Evolutionary conservation across 306 rosid genomes (phyloP).

Genomic region (Cicer chorassanicum): DNA sequence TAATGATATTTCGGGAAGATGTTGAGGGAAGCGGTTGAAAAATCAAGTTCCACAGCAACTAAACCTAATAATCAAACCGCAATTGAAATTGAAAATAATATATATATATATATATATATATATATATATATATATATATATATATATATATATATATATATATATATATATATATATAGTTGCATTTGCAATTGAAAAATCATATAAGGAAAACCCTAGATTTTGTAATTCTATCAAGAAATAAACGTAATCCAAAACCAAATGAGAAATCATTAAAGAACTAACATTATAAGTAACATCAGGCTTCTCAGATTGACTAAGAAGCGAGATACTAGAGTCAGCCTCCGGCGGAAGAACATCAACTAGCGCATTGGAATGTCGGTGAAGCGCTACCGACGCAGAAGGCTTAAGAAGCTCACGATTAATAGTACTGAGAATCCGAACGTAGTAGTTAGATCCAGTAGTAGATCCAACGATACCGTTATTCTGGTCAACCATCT

Average conservation of each 20-base stretch:
- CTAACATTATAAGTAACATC: slow-evolving; percentile 91
- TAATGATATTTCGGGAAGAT: slow-evolving; percentile 52
- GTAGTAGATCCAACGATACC: slow-evolving; percentile 99
- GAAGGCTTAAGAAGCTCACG: slow-evolving; percentile 94
- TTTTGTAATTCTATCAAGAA: neutral
- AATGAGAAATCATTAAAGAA: neutral
- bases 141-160: no score
- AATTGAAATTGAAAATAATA: neutral
- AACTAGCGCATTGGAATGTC: slow-evolving; percentile 96
- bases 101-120: no score
- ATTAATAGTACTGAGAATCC: slow-evolving; percentile 92
- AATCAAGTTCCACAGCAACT: neutral
- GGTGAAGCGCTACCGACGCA: slow-evolving; percentile 93
- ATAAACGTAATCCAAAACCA: neutral
- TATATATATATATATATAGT: neutral
- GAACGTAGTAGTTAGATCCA: slow-evolving; percentile 91
- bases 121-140: no score
- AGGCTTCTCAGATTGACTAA: slow-evolving; percentile 99
- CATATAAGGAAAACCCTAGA: slow-evolving; percentile 20
- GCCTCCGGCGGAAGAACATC: slow-evolving; percentile 99
- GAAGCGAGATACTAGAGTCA: slow-evolving; percentile 92
- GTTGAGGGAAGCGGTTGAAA: slow-evolving; percentile 35
- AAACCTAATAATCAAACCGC: neutral
- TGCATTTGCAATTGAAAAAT: neutral
- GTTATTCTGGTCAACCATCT: slow-evolving; percentile 94